Conservation (phyloP, 2,329 filamentous ascomycete genomes). For the Phaeosphaeriaceae sp. region DNA sequence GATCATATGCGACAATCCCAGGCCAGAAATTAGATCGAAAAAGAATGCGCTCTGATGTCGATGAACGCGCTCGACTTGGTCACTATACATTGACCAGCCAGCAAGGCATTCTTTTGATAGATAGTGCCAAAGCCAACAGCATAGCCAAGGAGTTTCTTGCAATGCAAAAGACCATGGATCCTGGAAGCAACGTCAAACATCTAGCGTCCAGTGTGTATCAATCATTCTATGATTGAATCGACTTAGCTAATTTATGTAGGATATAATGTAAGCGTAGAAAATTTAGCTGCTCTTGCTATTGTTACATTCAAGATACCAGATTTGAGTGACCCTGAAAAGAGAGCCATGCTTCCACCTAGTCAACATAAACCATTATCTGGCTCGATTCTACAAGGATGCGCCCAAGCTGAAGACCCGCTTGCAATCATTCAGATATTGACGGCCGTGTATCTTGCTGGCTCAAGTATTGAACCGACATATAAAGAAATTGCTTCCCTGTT, state of each 20-base stretch:
- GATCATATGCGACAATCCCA: conserved; percentile 17
- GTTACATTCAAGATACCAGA: conserved; percentile 34
- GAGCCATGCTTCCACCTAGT: conserved; percentile 30
- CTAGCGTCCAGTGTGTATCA: conserved; percentile 30
- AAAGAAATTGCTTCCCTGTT: conserved; percentile 26
- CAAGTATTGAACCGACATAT: conserved; percentile 10
- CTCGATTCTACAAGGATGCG: conserved; percentile 36
- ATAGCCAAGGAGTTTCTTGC: conserved; percentile 35
- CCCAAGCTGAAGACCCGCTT: conserved; percentile 32
- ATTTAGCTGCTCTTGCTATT: conserved; percentile 36
- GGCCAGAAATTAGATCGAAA: conserved; percentile 20
- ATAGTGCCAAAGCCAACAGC: conserved; percentile 23
- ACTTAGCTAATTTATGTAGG: conserved; percentile 25
- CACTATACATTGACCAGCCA: conserved; percentile 26
- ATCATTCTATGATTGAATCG: neutral
- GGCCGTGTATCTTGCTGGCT: conserved; percentile 27
- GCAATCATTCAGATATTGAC: conserved; percentile 38
- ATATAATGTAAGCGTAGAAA: conserved; percentile 26
- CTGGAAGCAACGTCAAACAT: conserved; percentile 20
- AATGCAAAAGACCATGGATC: conserved; percentile 24
- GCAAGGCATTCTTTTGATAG: conserved; percentile 23
- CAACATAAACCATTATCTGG: conserved; percentile 26
- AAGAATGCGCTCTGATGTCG: conserved; percentile 26
- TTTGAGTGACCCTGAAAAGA: conserved; percentile 22
- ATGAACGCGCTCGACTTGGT: conserved; percentile 25